These are phyloP conservation scores for Coelastrella sp. DNA, from an alignment of 139 green algal genomes.

Conservation along the genomic window DNA sequence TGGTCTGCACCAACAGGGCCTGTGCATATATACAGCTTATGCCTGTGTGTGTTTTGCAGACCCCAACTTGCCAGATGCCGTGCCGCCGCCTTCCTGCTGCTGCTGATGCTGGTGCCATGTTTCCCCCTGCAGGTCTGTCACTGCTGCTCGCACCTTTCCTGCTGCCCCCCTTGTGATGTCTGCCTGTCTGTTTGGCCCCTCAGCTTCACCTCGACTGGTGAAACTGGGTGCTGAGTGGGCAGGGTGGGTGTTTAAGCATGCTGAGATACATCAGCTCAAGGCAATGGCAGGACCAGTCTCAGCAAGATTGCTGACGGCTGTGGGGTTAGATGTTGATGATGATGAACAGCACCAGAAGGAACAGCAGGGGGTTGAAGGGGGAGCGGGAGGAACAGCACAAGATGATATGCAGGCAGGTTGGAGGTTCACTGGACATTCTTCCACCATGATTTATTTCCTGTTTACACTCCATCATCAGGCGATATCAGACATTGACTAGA, in stretches of 20 bases:
- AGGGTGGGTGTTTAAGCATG: constrained; percentile 88
- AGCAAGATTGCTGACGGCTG: neutral
- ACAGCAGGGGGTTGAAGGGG: constrained; percentile 10
- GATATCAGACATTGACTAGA: too few relatives aligned
- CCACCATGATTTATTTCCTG: neutral
- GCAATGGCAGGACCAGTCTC: constrained; percentile 56
- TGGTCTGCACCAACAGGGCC: too few relatives aligned
- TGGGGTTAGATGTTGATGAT: constrained; percentile 1
- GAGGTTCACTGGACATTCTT: neutral
- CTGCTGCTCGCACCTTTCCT: constrained; percentile 86
- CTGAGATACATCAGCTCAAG: constrained; percentile 67
- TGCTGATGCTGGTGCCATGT: constrained; percentile 27
- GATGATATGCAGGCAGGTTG: constrained; percentile 14
- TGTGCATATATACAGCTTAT: too few relatives aligned
- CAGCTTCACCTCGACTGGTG: constrained; percentile 64
- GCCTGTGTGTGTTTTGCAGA: too few relatives aligned
- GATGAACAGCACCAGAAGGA: constrained; percentile 7
- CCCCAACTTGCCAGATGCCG: too few relatives aligned
- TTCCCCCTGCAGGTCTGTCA: constrained; percentile 65
- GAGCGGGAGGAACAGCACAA: neutral
- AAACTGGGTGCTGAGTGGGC: constrained; percentile 90
- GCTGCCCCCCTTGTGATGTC: constrained; percentile 62
- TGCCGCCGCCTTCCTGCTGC: too few relatives aligned
- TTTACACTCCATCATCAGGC: too few relatives aligned
- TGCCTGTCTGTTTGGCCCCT: constrained; percentile 66